phyloP scores from a whole-genome alignment of 352 stramenopile species.

The Phytophthora cajani region DNA sequence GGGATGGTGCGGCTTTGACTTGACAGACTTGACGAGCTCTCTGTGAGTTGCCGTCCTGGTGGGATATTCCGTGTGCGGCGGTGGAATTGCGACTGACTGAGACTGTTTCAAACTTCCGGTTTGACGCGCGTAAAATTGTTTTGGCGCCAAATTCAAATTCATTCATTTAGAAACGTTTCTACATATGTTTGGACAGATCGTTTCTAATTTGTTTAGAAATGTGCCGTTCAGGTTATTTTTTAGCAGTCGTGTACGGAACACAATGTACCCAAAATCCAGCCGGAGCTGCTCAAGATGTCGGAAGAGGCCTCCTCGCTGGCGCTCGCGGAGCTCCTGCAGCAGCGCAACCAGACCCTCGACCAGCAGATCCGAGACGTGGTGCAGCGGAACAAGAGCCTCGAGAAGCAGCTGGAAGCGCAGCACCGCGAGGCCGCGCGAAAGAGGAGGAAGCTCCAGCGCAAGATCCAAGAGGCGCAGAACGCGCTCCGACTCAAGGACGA shows the following conservation, averaged over 20 bases:
- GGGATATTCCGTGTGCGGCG: not conserved
- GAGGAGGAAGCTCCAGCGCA: not conserved
- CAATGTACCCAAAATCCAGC: too few species aligned
- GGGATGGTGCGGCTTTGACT: not conserved
- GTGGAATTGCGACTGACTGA: not conserved
- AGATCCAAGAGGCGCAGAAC: conserved; percentile 1
- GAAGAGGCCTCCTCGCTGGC: not conserved
- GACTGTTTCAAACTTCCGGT: not conserved
- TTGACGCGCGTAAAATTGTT: conserved; percentile 18
- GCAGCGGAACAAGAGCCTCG: not conserved
- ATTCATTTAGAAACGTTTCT: not conserved
- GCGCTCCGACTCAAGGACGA: not conserved
- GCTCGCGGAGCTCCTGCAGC: not conserved
- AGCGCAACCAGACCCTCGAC: conserved; percentile 1
- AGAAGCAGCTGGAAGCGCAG: not conserved
- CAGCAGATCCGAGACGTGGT: not conserved
- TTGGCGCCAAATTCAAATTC: not conserved
- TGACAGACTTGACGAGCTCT: too few species aligned
- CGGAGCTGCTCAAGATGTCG: not conserved
- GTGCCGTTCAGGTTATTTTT: not conserved
- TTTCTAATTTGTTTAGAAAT: not conserved
- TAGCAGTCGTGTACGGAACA: not conserved
- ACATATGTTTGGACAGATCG: not conserved
- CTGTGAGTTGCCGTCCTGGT: not conserved
- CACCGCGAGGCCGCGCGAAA: not conserved